A percentile compares a stretch with the other conserved stretches of the same genome.
phyloP scores from a whole-genome alignment of 2,329 filamentous ascomycete genomes.

The Colletotrichum scovillei region DNA sequence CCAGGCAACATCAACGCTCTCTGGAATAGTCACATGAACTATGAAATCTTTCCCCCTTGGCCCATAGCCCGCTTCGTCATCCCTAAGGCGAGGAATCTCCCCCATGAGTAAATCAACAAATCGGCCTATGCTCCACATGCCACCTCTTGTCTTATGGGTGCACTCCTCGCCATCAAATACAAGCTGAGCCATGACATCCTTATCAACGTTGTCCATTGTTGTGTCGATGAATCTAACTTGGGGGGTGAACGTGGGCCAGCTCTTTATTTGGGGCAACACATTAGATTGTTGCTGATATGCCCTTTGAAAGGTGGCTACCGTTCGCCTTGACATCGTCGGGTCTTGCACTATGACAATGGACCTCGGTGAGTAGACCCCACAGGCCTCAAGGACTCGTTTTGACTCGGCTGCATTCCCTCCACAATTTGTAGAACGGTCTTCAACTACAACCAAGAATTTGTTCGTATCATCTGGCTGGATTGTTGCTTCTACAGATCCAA shows the following conservation, averaged over 20 bases:
- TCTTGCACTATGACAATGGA: constrained; percentile 54
- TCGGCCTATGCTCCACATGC: constrained; percentile 50
- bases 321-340: constrained; percentile 57
- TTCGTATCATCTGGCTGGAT: neutral
- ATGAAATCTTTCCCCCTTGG: constrained; percentile 56
- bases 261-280: neutral
- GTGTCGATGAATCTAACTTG: neutral
- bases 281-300: constrained; percentile 42
- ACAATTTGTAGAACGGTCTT: constrained; percentile 58
- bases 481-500: neutral
- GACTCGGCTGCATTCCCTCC: constrained; percentile 54
- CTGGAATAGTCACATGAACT: constrained; percentile 53
- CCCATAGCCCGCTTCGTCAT: constrained; percentile 55
- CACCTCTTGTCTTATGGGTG: neutral
- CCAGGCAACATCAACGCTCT: constrained; percentile 49
- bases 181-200: neutral
- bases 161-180: neutral
- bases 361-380: constrained; percentile 38
- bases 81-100: constrained; percentile 55
- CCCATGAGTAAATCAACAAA: constrained; percentile 55
- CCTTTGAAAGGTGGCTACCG: constrained; percentile 53
- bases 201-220: neutral
- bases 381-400: constrained; percentile 46
- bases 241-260: constrained; percentile 33
- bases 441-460: constrained; percentile 46